Percentiles rank a stretch among this genome's conserved stretches.
Conservation (phyloP, 2,329 filamentous ascomycete genomes). For the Thermochaetoides dissita region DNA sequence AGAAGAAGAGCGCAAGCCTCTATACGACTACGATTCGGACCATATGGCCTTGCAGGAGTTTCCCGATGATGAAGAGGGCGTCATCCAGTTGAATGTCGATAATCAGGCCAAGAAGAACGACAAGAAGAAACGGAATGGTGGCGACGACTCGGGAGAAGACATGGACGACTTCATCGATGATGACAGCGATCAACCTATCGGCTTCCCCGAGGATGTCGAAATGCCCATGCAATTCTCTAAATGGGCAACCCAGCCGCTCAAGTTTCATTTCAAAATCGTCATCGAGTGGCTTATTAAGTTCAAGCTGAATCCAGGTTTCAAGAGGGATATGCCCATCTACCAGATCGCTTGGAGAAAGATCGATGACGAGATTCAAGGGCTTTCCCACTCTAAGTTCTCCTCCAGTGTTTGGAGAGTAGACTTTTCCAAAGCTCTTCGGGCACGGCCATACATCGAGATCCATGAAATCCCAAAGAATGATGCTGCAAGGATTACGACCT, state of each 20-base stretch:
- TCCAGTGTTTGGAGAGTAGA: constrained; percentile 56
- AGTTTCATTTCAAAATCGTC: constrained; percentile 59
- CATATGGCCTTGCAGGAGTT: constrained; percentile 19
- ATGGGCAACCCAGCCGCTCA: constrained; percentile 51
- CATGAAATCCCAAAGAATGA: constrained; percentile 26
- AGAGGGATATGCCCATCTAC: constrained; percentile 49
- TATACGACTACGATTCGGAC: constrained; percentile 21
- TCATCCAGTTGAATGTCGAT: constrained; percentile 1
- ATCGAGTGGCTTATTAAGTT: constrained; percentile 74
- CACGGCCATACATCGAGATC: constrained; percentile 47
- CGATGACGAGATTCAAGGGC: constrained; percentile 53
- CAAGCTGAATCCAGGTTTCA: constrained; percentile 58
- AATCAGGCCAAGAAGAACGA: constrained; percentile 4
- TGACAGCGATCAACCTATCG: constrained; percentile 36
- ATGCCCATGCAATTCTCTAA: constrained; percentile 58
- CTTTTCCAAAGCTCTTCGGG: constrained; percentile 52
- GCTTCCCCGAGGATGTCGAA: constrained; percentile 35
- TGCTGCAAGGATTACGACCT: constrained; percentile 25
- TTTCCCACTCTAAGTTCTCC: constrained; percentile 56
- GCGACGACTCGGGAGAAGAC: constrained; percentile 18
- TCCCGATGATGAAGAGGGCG: constrained; percentile 21
- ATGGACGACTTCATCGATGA: constrained; percentile 52
- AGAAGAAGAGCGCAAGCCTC: constrained; percentile 9
- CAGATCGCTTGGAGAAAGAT: constrained; percentile 55
- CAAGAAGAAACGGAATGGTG: constrained; percentile 6